These are phyloP conservation scores for Lactarius pseudohatsudake DNA, from an alignment of 768 basidiomycete species.

Conservation along the genomic window DNA sequence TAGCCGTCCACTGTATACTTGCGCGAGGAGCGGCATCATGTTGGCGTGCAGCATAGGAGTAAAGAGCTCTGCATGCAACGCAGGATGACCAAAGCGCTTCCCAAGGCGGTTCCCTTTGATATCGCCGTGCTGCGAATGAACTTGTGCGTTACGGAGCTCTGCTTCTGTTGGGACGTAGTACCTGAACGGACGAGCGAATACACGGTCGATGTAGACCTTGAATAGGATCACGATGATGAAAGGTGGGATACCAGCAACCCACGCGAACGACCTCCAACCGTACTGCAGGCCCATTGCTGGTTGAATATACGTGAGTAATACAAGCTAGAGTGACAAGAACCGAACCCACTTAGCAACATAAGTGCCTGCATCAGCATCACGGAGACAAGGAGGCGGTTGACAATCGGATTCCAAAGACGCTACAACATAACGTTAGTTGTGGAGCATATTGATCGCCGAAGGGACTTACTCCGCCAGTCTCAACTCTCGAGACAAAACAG, in stretches of 20 bases:
- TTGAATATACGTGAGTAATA: conserved; percentile 25
- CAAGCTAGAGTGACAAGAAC: conserved; percentile 1
- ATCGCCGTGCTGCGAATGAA: conserved; percentile 79
- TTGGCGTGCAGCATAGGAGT: conserved; percentile 85
- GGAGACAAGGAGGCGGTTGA: conserved; percentile 81
- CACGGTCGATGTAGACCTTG: conserved; percentile 79
- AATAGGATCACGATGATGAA: conserved; percentile 74
- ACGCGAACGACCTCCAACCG: conserved; percentile 65
- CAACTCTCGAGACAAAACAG: conserved; percentile 83
- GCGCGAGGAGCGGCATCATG: conserved; percentile 74
- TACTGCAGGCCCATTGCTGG: conserved; percentile 85
- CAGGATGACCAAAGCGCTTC: conserved; percentile 94
- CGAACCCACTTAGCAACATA: conserved; percentile 77
- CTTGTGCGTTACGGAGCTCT: conserved; percentile 70
- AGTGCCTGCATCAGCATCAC: conserved; percentile 85
- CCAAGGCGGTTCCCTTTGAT: conserved; percentile 69
- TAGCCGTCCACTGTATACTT: conserved; percentile 78
- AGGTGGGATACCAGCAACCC: conserved; percentile 85
- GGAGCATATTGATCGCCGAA: background rate
- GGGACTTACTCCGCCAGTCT: conserved; percentile 84
- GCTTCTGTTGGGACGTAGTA: conserved; percentile 83
- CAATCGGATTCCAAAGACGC: conserved; percentile 92
- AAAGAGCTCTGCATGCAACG: conserved; percentile 81
- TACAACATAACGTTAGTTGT: conserved; percentile 35
- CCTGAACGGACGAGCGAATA: conserved; percentile 66